These are phyloP conservation scores for Dissophora globulifera DNA, from an alignment of 192 early-diverging fungal species.

Conservation along the genomic window DNA sequence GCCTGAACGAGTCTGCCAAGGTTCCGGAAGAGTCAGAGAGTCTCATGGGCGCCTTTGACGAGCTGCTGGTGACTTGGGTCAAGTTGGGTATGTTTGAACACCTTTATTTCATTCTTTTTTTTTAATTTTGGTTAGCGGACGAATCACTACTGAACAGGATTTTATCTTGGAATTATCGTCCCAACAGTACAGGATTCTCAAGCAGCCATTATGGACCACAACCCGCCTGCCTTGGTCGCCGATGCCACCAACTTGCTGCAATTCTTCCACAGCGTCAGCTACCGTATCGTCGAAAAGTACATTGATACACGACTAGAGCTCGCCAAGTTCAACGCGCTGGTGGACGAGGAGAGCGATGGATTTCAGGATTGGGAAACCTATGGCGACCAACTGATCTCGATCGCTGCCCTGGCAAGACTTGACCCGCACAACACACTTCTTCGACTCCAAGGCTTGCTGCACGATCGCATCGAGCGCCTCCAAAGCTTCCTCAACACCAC, in stretches of 20 bases:
- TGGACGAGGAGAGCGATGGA: conserved; percentile 66
- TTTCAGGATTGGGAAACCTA: conserved; percentile 77
- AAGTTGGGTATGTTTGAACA: conserved; percentile 69
- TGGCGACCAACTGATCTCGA: conserved; percentile 76
- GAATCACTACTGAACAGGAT: too few relatives aligned
- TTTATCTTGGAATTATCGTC: too few relatives aligned
- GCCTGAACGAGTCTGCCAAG: conserved; percentile 61
- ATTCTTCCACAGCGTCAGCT: conserved; percentile 63
- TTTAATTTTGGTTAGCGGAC: too few relatives aligned
- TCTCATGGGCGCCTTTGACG: conserved; percentile 69
- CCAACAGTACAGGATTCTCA: conserved; percentile 53
- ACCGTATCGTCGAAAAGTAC: conserved; percentile 68
- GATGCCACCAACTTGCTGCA: conserved; percentile 54
- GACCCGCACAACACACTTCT: conserved; percentile 61
- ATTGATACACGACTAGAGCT: conserved; percentile 70
- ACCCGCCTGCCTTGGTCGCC: conserved; percentile 24
- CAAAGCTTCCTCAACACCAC: conserved; percentile 58
- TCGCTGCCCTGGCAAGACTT: conserved; percentile 71
- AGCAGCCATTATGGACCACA: conserved; percentile 38
- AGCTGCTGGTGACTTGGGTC: conserved; percentile 70
- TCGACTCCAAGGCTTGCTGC: conserved; percentile 60
- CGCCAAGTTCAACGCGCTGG: conserved; percentile 56
- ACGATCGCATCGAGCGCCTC: conserved; percentile 61
- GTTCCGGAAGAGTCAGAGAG: conserved; percentile 60
- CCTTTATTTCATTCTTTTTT: too few relatives aligned